Base-by-base conservation (phyloP, 352 stramenopile species). In the Phytophthora melonis region DNA sequence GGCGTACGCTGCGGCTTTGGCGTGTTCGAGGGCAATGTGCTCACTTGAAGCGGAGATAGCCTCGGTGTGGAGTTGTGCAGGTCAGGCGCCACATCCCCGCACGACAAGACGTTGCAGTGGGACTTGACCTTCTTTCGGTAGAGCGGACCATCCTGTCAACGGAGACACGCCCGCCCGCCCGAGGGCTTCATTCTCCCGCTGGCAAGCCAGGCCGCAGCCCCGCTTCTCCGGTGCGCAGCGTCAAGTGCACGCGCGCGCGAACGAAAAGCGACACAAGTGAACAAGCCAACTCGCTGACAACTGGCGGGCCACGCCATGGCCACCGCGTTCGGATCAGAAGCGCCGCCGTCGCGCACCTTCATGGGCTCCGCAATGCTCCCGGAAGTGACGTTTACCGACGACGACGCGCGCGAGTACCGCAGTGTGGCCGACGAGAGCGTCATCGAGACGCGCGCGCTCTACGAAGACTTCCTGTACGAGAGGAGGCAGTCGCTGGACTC, bases 391-490 rank as follows among this genome's bases (percentile, higher is more conserved):
- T 62, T 87, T 50, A 78, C 77, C 21, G 43, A 60, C 7, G 71
- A 77, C 11, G 75, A 88, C 43, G 70, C 77, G 34, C 32, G 39
- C 57, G 76, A 81, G 34, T 77, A 85, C 65, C 74, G 73, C 30
- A 39, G 58, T 13, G 68, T 86, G 27, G 74, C 75, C 8, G 45
- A 76, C 43, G 80, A 88, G 49, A 81, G 75, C 32, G 57, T 82
- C 34, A 64, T 54, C 43, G 81, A 86, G 58, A 75, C 75, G 65
- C 59, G 82, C n/a, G 71, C 59, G 4, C 57, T 78, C 27, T 87
- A 86, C 65, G 82, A 87, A 54, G 72, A 82, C 16, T 76, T 86
- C 21, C 45, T 83, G 23, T 77, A 85, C 45, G 63, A 63, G 21
- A 61, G 68, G 43, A 50, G 70, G 19, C 70, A 70, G 25, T 47